These are phyloP conservation scores for Vanderwaltozyma verrucispora DNA, from an alignment of 805 yeast species.

Conservation along the genomic window DNA sequence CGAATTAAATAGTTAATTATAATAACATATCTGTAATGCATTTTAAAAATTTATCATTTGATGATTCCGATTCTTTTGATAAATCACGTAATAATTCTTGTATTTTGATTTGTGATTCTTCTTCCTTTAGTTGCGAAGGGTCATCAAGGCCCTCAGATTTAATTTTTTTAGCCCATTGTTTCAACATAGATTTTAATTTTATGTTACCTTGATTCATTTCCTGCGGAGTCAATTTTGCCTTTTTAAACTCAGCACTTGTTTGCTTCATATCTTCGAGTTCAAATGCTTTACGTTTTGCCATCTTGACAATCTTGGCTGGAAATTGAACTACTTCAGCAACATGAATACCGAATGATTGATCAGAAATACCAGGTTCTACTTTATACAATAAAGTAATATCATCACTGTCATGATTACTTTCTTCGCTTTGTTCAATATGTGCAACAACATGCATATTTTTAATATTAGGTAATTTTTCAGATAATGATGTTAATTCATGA, in stretches of 20 bases:
- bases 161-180: constrained; percentile 43
- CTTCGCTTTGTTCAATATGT: constrained; percentile 49
- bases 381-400: constrained; percentile 84
- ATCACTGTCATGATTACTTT: constrained; percentile 28
- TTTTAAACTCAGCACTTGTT: constrained; percentile 36
- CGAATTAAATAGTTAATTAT: neutral
- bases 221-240: constrained; percentile 37
- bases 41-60: constrained; percentile 12
- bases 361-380: constrained; percentile 94
- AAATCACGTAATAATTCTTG: constrained; percentile 14
- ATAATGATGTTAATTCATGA: constrained; percentile 82
- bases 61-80: constrained; percentile 7
- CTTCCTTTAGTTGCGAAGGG: constrained; percentile 25
- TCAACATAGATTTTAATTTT: constrained; percentile 38
- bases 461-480: constrained; percentile 54
- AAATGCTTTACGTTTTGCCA: constrained; percentile 91
- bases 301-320: constrained; percentile 77
- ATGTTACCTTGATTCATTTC: constrained; percentile 43
- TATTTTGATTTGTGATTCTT: constrained; percentile 23
- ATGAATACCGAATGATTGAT: constrained; percentile 94
- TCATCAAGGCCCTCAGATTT: constrained; percentile 21
- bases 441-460: constrained; percentile 89
- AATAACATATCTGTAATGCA: constrained; percentile 14
- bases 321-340: constrained; percentile 95
- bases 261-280: constrained; percentile 62